Conservation (phyloP, 176 grass and related monocot species). For the Eragrostis nindensis region DNA sequence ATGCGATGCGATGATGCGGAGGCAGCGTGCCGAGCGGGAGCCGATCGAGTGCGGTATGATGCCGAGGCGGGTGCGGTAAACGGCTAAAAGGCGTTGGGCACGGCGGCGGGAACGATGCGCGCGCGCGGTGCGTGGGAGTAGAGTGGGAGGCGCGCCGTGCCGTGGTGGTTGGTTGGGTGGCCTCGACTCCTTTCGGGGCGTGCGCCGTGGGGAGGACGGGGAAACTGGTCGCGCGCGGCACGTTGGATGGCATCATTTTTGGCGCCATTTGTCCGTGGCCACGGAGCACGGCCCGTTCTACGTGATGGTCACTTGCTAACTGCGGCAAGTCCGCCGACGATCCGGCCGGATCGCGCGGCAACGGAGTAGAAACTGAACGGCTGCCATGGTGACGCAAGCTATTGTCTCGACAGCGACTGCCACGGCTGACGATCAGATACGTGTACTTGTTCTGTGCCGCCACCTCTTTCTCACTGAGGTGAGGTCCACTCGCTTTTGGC, state of each 20-base stretch:
- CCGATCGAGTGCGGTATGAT: neutral
- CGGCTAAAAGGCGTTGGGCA: conserved; percentile 6
- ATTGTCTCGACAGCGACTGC: neutral
- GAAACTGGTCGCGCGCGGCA: neutral
- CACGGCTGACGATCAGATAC: conserved; percentile 12
- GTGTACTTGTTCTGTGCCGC: neutral
- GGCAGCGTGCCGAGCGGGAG: neutral
- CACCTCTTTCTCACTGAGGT: neutral
- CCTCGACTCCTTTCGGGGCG: neutral
- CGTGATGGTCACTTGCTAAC: neutral
- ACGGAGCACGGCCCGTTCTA: neutral
- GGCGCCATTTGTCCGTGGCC: neutral
- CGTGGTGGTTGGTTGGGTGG: neutral
- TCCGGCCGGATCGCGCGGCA: no score
- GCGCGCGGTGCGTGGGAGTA: conserved; percentile 3
- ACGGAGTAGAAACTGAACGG: neutral
- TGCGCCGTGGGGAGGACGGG: neutral
- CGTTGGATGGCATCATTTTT: neutral
- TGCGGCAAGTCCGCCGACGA: neutral
- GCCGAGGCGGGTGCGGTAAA: conserved; percentile 3
- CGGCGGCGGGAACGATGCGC: neutral
- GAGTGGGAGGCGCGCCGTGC: neutral
- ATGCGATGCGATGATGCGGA: conserved; percentile 32
- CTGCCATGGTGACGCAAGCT: neutral
- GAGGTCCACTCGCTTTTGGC: neutral